Base-by-base conservation (phyloP, 1,284 basidiomycete genomes). In the Puccinia novopanici region DNA sequence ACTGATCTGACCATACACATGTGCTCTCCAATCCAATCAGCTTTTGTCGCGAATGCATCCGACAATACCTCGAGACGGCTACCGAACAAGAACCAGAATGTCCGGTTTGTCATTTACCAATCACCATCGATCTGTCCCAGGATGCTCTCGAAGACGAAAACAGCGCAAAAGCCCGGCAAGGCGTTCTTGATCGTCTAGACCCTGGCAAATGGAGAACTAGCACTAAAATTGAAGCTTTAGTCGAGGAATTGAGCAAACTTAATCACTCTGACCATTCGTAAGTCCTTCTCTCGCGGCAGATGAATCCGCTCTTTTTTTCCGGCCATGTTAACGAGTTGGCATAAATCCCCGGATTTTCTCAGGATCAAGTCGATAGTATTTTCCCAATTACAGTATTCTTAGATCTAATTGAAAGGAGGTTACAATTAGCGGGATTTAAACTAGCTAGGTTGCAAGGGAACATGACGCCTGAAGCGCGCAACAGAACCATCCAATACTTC, bases 311-410 rank as follows among this genome's bases (percentile, higher is more conserved):
- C 15, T 15, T 22, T 59, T 0, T 15, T 42, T 54, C 57, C 9
- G 9, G 10, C 15, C 63, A 67, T 24, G 17, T 67, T 65, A 45
- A 27, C 63, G 30, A 27, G 24, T 70, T 48, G 22, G 24, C 15
- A 24, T 19, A 15, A 30, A 3, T 50, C 22, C n/a, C 19, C 55
- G 34, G 17, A n/a, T 34, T 87, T 90, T 40, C 30, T 91, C 61
- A 97, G 95, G 13, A 95, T 94, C 81, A 99, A 99, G 88, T 95
- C 93, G 85, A 90, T 99, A 73, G 96, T 99, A 40, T 99, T 97
- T 85, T 93, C 91, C 82, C 94, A 96, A 86, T 95, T 95, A 93
- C 94, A 77, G 94, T 92, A 86, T 93, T 94, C 86, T 87, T 94
- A 82, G 91, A 84, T 82, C 75, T 99, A 80, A 95, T 98, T 84